Percentiles rank a stretch among this genome's conserved stretches.
phyloP scores from a whole-genome alignment of 1,284 basidiomycete genomes.

The Cutaneotrichosporon sp. region DNA sequence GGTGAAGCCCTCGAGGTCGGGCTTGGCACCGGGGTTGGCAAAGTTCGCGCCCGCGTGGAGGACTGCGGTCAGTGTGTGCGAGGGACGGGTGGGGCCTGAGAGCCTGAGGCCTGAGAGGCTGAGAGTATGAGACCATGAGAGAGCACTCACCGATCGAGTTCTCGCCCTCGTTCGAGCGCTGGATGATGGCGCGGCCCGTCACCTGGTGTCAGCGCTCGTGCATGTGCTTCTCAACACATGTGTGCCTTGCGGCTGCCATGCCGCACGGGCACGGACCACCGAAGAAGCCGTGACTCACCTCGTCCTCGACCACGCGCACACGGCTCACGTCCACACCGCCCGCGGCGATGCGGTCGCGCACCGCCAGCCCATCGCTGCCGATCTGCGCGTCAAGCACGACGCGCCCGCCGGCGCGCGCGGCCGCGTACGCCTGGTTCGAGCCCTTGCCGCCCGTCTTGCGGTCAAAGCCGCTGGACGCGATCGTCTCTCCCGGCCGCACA shows the following conservation, averaged over 20 bases:
- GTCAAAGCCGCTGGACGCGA: slow-evolving; percentile 52
- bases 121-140: not conserved
- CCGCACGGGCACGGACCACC: too few species aligned
- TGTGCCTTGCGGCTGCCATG: not conserved
- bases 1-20: slow-evolving; percentile 38
- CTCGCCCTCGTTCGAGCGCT: slow-evolving; percentile 54
- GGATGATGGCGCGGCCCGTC: slow-evolving; percentile 57
- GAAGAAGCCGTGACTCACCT: slow-evolving; percentile 31
- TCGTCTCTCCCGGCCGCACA: slow-evolving; percentile 56
- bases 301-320: slow-evolving; percentile 37
- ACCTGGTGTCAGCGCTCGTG: slow-evolving; percentile 29
- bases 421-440: slow-evolving; percentile 57
- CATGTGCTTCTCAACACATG: not conserved
- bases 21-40: slow-evolving; percentile 19
- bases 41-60: slow-evolving; percentile 53
- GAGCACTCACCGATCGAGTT: slow-evolving; percentile 53
- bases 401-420: slow-evolving; percentile 49
- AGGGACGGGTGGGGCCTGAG: too few species aligned
- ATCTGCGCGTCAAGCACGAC: slow-evolving; percentile 53
- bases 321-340: slow-evolving; percentile 48
- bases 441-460: slow-evolving; percentile 57
- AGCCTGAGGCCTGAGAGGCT: not conserved
- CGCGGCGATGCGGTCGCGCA: slow-evolving; percentile 30
- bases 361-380: slow-evolving; percentile 53
- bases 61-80: slow-evolving; percentile 46